Evolutionary conservation across 176 grass and related monocot species (phyloP).

Genomic region (Themeda triandra): DNA sequence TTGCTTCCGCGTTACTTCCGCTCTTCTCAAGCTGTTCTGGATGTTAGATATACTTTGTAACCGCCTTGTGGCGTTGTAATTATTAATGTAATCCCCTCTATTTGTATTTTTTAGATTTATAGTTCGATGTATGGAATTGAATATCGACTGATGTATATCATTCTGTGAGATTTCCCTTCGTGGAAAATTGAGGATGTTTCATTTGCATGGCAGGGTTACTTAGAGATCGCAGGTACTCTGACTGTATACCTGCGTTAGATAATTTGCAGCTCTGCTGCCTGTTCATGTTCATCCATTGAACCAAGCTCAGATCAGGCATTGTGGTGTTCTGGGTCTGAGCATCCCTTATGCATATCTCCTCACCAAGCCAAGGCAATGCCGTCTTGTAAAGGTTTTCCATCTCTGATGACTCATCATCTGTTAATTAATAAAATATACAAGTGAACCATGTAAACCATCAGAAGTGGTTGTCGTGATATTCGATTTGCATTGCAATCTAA

Average conservation of each 20-base stretch:
- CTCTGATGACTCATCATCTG: slow-evolving; percentile 81
- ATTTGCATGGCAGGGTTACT: slow-evolving; percentile 77
- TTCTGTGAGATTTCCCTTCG: too few species aligned
- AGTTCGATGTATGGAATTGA: too few species aligned
- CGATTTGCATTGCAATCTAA: background rate
- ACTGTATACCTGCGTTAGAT: slow-evolving; percentile 46
- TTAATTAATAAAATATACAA: slow-evolving; percentile 36
- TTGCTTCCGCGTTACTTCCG: too few species aligned
- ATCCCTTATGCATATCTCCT: slow-evolving; percentile 90
- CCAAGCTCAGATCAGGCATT: slow-evolving; percentile 85
- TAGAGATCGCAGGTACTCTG: slow-evolving; percentile 71
- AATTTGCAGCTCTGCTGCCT: slow-evolving; percentile 74
- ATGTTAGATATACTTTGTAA: too few species aligned
- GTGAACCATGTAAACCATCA: background rate
- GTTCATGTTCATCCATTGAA: slow-evolving; percentile 99
- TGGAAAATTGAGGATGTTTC: too few species aligned
- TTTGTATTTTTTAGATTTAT: too few species aligned
- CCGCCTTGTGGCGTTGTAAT: too few species aligned
- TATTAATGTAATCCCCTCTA: too few species aligned
- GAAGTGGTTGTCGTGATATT: background rate
- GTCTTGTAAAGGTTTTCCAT: slow-evolving; percentile 91
- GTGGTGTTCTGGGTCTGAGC: slow-evolving; percentile 71
- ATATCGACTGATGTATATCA: too few species aligned
- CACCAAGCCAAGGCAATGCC: slow-evolving; percentile 96
- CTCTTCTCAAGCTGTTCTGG: too few species aligned